Base-by-base conservation (phyloP, 495 filamentous ascomycete genomes). In the Symbiotaphrina buchneri region DNA sequence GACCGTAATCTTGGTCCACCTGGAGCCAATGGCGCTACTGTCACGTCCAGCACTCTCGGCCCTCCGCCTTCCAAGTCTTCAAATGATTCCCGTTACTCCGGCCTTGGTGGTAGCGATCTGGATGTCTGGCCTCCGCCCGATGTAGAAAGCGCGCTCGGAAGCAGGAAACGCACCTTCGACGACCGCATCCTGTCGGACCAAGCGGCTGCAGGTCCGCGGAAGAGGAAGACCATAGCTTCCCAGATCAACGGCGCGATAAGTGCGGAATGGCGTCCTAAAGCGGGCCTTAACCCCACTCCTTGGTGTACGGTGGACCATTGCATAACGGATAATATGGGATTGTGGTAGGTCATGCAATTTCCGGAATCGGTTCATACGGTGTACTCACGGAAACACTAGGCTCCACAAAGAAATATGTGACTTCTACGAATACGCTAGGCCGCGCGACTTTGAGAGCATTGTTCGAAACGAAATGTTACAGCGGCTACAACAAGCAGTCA, bases 341-440 rank as follows among this genome's bases (percentile, higher is more conserved):
- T 55, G 17, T 64, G 68, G 67, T 69, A 55, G 47, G 56, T 41
- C 35, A 14, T 14, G 11, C 19, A 30, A 26, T 18, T 17, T 33
- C 18, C 10, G 10, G 18, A 28, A 3, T 7, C 15, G 18, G 24
- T 4, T 6, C 32, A 21, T 14, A 21, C 17, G 6, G 10, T 10
- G 4, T 6, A 36, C 34, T 36, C 14, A 36, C 17, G 18, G 13
- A 10, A 1, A 7, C 18, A 3, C 19, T 39, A 71, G 75, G 47
- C 54, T 97, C 6, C 80, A 94, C 46, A 75, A 78, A 39, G 87
- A 78, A 43, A 74, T 95, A 24, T 51, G 74, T n/a, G 76, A 85
- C 33, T 93, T 93, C 46, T 87, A 79, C 42, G 58, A 78, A 6
- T 91, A 68, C 47, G 70, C 87, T 33, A 66, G 65, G 34, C 87